Percentiles rank a stretch among this genome's conserved stretches.
These are phyloP conservation scores for Asparagopsis taxiformis DNA, from an alignment of 31 red algal genomes.

Conservation along the genomic window DNA sequence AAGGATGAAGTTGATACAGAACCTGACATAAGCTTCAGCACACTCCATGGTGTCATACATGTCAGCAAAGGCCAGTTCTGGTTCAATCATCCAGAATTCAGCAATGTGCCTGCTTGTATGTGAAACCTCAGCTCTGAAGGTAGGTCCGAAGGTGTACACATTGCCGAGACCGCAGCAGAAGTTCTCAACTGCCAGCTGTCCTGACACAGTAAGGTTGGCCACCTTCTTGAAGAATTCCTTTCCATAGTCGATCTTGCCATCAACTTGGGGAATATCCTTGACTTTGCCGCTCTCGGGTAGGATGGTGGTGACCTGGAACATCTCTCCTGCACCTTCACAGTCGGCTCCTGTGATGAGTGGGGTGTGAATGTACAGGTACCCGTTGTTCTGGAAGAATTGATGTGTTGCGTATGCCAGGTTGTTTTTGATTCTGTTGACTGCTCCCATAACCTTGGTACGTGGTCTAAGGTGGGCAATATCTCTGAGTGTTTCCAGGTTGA, in stretches of 20 bases:
- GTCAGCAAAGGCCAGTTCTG: constrained; percentile 86
- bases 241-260: constrained; percentile 30
- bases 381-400: constrained; percentile 61
- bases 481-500: constrained; percentile 80
- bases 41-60: constrained; percentile 60
- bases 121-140: constrained; percentile 88
- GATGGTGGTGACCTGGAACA: constrained; percentile 77
- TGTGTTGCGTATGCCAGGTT: constrained; percentile 61
- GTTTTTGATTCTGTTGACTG: constrained; percentile 60
- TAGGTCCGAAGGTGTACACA: constrained; percentile 88
- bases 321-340: constrained; percentile 86
- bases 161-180: constrained; percentile 67
- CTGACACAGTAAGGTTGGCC: constrained; percentile 77
- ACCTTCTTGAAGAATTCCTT: constrained; percentile 70
- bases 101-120: constrained; percentile 84
- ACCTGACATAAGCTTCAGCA: constrained; percentile 63
- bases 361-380: constrained; percentile 72
- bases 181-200: constrained; percentile 78
- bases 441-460: constrained; percentile 62
- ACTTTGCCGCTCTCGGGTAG: no score
- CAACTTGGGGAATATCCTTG: background rate
- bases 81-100: constrained; percentile 96
- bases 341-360: constrained; percentile 79
- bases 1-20: constrained; percentile 32
- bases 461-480: constrained; percentile 60